Base-by-base conservation (phyloP, 2,329 filamentous ascomycete genomes). In the Aspergillus tanneri region DNA sequence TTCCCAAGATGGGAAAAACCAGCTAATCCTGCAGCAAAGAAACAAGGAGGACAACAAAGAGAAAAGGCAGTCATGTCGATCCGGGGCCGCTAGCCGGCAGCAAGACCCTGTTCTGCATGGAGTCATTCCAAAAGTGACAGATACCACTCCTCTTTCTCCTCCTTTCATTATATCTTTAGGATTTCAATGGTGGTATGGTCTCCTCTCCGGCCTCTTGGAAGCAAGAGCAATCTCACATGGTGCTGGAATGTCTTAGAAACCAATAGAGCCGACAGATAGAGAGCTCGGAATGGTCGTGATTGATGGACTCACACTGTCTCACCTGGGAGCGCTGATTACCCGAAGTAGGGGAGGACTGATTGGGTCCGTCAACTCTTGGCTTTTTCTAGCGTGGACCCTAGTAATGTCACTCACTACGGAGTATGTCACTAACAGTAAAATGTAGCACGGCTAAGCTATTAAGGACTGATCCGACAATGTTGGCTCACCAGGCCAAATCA, bases 301-400 rank as follows among this genome's bases (percentile, higher is more conserved):
- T 14, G n/a, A 36, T 46, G 27, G 46, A 36, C 43, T 42, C 40
- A 36, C 19, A n/a, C 49, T 58, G 55, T 58, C 46, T 52, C 48
- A 50, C 24, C 10, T 34, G 19, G n/a, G 19, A 23, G 42, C 9
- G 28, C 42, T 23, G 36, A 45, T 40, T 43, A 43, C 22, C 35
- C 40, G 27, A 24, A 23, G 24, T 32, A 16, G 23, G 14, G 25
- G 34, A 12, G 28, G 12, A 23, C 5, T 44, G 36, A 38, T 52
- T 52, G 49, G 49, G 32, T 23, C 23, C 34, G 19, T 19, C 9
- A 22, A 38, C 38, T 45, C 56, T 60, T 58, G 57, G 56, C 56
- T 58, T 57, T 53, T 54, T 35, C 52, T 60, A 60, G 57, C 40
- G 52, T 39, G 42, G 46, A 52, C 50, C 43, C 40, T 51, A 44